Conservation (phyloP, 2,329 filamentous ascomycete species). For the Nemania bipapillata region DNA sequence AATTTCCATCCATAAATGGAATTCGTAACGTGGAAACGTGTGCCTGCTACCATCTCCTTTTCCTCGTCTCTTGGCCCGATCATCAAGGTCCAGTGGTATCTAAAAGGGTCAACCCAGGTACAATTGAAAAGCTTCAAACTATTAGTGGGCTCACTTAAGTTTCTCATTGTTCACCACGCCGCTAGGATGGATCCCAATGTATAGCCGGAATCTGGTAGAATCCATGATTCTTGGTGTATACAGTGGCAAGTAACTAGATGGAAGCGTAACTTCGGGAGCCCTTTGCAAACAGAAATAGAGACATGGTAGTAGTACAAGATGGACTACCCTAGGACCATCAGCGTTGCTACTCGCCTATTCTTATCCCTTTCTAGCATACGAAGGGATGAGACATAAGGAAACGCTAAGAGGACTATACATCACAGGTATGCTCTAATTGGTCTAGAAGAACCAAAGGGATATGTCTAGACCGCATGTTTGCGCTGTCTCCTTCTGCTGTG, state of each 20-base stretch:
- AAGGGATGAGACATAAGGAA: too few species aligned
- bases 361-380: too few species aligned
- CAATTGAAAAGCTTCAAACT: not conserved
- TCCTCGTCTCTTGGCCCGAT: conserved; percentile 5
- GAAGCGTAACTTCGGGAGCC: not conserved
- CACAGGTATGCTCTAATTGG: too few species aligned
- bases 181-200: conserved; percentile 3
- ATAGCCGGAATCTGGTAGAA: conserved; percentile 4
- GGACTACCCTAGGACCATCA: too few species aligned
- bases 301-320: too few species aligned
- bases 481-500: too few species aligned
- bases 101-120: not conserved
- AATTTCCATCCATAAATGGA: not conserved
- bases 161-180: not conserved
- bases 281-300: too few species aligned
- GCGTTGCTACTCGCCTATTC: too few species aligned
- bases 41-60: not conserved
- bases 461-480: too few species aligned
- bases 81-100: conserved; percentile 17
- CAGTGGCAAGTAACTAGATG: not conserved
- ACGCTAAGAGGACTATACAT: too few species aligned
- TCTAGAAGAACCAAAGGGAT: too few species aligned
- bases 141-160: not conserved
- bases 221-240: not conserved
- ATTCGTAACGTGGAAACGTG: not conserved